Conservation (phyloP, 2,329 filamentous ascomycete species). For the Pleoardoris graminearum region DNA sequence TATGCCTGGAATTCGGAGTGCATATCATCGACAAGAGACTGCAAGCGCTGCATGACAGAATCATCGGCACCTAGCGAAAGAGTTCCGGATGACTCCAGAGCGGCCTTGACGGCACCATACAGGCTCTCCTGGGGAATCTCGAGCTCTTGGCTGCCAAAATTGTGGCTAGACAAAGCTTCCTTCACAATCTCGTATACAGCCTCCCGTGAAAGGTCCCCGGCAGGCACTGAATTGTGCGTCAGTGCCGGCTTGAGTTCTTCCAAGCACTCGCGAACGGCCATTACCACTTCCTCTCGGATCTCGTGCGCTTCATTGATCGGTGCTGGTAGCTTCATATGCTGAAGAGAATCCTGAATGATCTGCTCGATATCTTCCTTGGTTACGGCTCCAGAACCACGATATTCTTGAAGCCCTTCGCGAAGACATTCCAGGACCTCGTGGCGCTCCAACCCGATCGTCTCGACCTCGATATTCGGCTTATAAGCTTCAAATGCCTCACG, state of each 20-base stretch:
- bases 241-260: constrained; percentile 71
- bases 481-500: constrained; percentile 84
- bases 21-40: constrained; percentile 63
- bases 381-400: constrained; percentile 62
- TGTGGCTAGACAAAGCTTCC: constrained; percentile 58
- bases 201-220: constrained; percentile 56
- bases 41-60: constrained; percentile 62
- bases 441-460: constrained; percentile 86
- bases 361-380: constrained; percentile 83
- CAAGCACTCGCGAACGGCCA: constrained; percentile 81
- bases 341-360: constrained; percentile 82
- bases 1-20: constrained; percentile 74
- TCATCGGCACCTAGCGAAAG: constrained; percentile 60
- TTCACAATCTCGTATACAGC: constrained; percentile 62
- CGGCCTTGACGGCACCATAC: constrained; percentile 61
- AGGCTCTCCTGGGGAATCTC: constrained; percentile 57
- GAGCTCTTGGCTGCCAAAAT: constrained; percentile 47
- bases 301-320: constrained; percentile 70
- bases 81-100: constrained; percentile 57
- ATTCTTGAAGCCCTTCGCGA: constrained; percentile 80
- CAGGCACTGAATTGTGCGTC: constrained; percentile 44
- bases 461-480: constrained; percentile 88
- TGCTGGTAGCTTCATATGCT: constrained; percentile 75
- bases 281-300: constrained; percentile 80
- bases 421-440: constrained; percentile 89